These are phyloP conservation scores for Talaromyces stipitatus DNA, from an alignment of 495 filamentous ascomycete species.

Conservation along the genomic window DNA sequence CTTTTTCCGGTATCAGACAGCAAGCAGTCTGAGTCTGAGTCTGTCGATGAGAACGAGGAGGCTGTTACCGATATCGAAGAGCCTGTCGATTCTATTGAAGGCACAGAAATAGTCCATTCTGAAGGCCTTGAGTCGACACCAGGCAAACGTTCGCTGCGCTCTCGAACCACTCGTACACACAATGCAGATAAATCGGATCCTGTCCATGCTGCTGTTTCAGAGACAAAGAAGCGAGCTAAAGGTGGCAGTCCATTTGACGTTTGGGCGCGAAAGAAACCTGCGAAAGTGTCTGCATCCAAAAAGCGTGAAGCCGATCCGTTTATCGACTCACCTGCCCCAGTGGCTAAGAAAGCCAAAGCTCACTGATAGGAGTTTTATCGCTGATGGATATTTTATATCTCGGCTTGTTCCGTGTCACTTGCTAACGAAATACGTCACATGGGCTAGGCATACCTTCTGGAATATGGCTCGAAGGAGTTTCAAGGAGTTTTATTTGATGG, in stretches of 20 bases:
- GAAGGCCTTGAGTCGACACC: slow-evolving; percentile 2
- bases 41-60: slow-evolving; percentile 45
- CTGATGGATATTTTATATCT: not conserved
- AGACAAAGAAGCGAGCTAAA: slow-evolving; percentile 19
- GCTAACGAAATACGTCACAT: no score
- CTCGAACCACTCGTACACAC: slow-evolving; percentile 15
- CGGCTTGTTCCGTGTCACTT: not conserved
- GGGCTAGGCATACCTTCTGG: not conserved
- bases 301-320: slow-evolving; percentile 25
- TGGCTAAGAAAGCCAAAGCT: slow-evolving; percentile 22
- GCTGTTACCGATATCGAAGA: slow-evolving; percentile 53
- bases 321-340: slow-evolving; percentile 18
- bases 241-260: slow-evolving; percentile 57
- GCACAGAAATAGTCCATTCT: slow-evolving; percentile 19
- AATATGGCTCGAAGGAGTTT: not conserved
- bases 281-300: slow-evolving; percentile 15
- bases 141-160: slow-evolving; percentile 19
- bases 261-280: slow-evolving; percentile 55
- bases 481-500: not conserved
- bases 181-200: slow-evolving; percentile 19
- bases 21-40: slow-evolving; percentile 17
- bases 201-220: slow-evolving; percentile 24
- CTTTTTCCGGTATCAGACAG: slow-evolving; percentile 54
- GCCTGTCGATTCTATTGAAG: slow-evolving; percentile 38
- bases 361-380: not conserved